phyloP scores from a whole-genome alignment of 2,329 filamentous ascomycete genomes.

The Alternaria sp. region DNA sequence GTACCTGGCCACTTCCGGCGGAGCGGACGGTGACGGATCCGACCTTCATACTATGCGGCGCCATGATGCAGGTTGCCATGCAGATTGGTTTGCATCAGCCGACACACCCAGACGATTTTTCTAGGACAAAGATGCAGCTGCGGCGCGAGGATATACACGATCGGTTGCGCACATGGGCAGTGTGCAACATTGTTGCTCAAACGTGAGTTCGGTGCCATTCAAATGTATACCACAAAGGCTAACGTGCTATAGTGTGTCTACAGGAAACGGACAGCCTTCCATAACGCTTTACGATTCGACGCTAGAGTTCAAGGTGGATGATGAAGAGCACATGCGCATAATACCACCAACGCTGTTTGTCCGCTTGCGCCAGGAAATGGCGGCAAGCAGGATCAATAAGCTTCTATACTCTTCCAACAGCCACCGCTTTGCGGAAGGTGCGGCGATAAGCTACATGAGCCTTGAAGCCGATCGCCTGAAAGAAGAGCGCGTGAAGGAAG shows the following conservation, averaged over 20 bases:
- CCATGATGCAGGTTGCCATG: conserved; percentile 88
- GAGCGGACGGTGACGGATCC: conserved; percentile 82
- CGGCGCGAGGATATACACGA: conserved; percentile 83
- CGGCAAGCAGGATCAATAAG: conserved; percentile 50
- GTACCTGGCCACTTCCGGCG: conserved; percentile 84
- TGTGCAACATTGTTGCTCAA: conserved; percentile 85
- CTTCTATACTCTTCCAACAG: conserved; percentile 48
- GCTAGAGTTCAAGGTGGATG: conserved; percentile 55
- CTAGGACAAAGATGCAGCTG: conserved; percentile 75
- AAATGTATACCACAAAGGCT: conserved; percentile 14
- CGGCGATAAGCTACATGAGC: conserved; percentile 46
- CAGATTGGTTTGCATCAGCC: conserved; percentile 84
- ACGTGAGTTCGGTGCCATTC: conserved; percentile 55
- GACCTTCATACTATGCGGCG: conserved; percentile 81
- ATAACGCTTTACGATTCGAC: conserved; percentile 82
- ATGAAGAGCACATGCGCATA: conserved; percentile 50
- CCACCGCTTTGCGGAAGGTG: conserved; percentile 41
- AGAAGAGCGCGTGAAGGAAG: conserved; percentile 41
- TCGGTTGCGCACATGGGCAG: conserved; percentile 81
- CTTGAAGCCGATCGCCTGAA: conserved; percentile 49
- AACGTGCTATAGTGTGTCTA: conserved; percentile 69
- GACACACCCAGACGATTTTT: conserved; percentile 85
- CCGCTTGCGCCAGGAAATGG: conserved; percentile 51
- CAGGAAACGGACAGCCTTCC: conserved; percentile 82
- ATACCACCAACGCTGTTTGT: conserved; percentile 49